These are phyloP conservation scores for Xylaria cubensis DNA, from an alignment of 495 filamentous ascomycete genomes.

Conservation along the genomic window DNA sequence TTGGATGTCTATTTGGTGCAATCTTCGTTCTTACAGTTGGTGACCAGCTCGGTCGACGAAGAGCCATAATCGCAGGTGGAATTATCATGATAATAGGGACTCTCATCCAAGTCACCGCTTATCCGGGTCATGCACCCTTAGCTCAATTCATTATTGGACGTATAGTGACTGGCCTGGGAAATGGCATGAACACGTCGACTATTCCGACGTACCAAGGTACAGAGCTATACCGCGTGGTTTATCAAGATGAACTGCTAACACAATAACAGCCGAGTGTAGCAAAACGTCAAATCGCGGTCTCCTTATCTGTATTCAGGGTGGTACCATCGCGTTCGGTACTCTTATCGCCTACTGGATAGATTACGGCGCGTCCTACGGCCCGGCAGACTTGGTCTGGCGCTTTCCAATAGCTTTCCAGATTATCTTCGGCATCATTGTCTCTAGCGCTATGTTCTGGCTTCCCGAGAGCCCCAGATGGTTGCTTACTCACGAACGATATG, in stretches of 20 bases:
- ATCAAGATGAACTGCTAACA: background rate
- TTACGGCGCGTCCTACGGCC: conserved; percentile 75
- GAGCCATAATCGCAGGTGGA: conserved; percentile 63
- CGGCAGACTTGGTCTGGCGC: conserved; percentile 70
- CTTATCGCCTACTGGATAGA: conserved; percentile 86
- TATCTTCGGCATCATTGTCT: conserved; percentile 72
- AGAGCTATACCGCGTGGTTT: conserved; percentile 49
- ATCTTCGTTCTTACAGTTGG: conserved; percentile 72
- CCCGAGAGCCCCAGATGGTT: conserved; percentile 83
- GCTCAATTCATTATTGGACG: conserved; percentile 80
- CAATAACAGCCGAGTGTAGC: conserved; percentile 62
- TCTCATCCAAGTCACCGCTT: conserved; percentile 68
- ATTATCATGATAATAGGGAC: conserved; percentile 76
- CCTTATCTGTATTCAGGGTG: conserved; percentile 84
- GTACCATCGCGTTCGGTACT: conserved; percentile 78
- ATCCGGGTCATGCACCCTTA: conserved; percentile 47
- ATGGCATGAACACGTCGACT: conserved; percentile 78
- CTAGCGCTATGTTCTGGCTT: conserved; percentile 67
- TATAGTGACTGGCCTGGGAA: conserved; percentile 76
- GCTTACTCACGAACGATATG: conserved; percentile 67
- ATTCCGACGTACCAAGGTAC: conserved; percentile 83
- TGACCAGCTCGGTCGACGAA: conserved; percentile 70
- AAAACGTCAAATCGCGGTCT: conserved; percentile 79
- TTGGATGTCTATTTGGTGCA: conserved; percentile 78
- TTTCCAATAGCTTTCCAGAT: conserved; percentile 87